Base-by-base conservation (phyloP, 352 stramenopile genomes). In the Phytophthora agathidicida region DNA sequence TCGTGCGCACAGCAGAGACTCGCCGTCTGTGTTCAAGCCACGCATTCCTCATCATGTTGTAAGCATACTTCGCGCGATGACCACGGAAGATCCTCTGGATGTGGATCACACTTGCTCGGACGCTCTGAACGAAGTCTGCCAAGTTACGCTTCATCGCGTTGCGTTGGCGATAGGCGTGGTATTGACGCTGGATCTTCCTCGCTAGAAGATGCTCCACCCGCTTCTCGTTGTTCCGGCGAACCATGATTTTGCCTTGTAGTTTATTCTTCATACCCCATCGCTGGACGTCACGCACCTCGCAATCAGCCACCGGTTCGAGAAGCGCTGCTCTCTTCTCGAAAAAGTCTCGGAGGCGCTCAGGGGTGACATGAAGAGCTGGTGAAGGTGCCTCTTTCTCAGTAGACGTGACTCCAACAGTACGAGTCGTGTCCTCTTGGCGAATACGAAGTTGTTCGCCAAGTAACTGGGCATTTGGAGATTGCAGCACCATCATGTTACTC, bases 1-100 rank as follows among this genome's bases (percentile, higher is more conserved):
- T 86, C 3, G 17, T 69, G 2, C 63, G 62, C 7, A 59, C 69
- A 9, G 80, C 71, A 22, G 31, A 10, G 2, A 48, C 19, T 7
- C 59, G 75, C 0, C 52, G 57, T 9, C 72, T 65, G 11, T 64
- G 45, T 10, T 80, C 68, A 2, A 57, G 32, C 38, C 64, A 69
- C n/a, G 45, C 24, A 10, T 47, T 37, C 19, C 68, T 58, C 9
- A 59, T 53, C 52, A 36, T 17, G 5, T 60, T 17, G 31, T 74
- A 86, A 17, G 69, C 51, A n/a, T 48, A 57, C 59, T 85, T 84
- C 0, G 68, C 73, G 2, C 63, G 51, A 43, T 84, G 67, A 0
- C 81, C 78, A 19, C 78, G 74, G 28, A 80, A 82, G 6, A 86
- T 32, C 8, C 77, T 71, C 48, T 89, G 78, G 33, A 91, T 91